These are phyloP conservation scores for Scheffersomyces stipitis DNA, from an alignment of 805 yeast species.

Conservation along the genomic window DNA sequence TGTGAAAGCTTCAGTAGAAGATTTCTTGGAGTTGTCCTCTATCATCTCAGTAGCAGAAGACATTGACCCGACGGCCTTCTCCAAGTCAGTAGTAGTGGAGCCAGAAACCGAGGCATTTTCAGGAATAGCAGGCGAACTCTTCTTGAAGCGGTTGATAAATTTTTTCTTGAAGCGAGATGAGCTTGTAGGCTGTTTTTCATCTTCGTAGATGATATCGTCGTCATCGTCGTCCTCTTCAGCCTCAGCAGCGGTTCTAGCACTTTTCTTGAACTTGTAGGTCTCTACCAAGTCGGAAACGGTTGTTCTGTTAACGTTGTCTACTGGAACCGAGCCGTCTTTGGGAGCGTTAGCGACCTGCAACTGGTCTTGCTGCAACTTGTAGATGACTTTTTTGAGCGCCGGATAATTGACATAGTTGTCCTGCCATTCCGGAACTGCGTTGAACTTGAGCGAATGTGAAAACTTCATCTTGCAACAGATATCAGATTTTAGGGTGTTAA, in stretches of 20 bases:
- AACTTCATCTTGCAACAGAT: constrained; percentile 44
- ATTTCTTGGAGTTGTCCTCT: not conserved
- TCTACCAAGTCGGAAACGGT: constrained; percentile 30
- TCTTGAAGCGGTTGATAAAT: not conserved
- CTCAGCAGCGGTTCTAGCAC: constrained; percentile 2
- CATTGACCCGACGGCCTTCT: not conserved
- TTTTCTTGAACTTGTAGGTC: constrained; percentile 3
- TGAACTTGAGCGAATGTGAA: constrained; percentile 49
- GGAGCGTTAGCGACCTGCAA: constrained; percentile 17
- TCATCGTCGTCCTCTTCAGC: constrained; percentile 4
- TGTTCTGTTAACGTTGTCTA: constrained; percentile 17
- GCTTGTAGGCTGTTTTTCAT: not conserved
- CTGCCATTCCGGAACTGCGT: constrained; percentile 56
- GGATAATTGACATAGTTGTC: constrained; percentile 47
- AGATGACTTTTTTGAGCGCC: constrained; percentile 55
- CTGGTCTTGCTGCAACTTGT: constrained; percentile 49
- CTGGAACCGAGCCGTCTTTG: constrained; percentile 21
- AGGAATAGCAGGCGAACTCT: not conserved
- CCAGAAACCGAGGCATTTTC: too few species aligned
- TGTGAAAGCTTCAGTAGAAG: constrained; percentile 11
- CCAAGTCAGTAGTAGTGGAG: not conserved
- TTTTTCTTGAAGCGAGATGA: not conserved
- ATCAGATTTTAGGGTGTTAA: too few species aligned
- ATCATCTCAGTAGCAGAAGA: not conserved
- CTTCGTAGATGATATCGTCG: too few species aligned